Evolutionary conservation across 176 grass and related monocot genomes (phyloP).

Genomic region (Cenchrus americanus): DNA sequence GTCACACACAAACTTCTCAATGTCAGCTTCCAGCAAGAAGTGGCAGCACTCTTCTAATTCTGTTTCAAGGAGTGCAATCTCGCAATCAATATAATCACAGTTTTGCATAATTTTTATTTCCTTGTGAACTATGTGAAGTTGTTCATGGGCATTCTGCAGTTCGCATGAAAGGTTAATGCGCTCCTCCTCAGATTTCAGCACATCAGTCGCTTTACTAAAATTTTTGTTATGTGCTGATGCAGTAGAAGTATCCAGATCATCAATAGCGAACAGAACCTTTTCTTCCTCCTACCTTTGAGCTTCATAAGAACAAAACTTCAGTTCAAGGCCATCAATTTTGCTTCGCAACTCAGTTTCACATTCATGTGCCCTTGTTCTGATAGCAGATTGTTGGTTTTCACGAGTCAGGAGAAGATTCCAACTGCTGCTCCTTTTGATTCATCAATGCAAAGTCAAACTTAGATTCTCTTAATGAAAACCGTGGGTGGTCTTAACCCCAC

Average conservation of each 20-base stretch:
- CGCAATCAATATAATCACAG: conserved; percentile 47
- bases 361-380: conserved; percentile 44
- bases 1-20: conserved; percentile 55
- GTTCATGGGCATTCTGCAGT: conserved; percentile 56
- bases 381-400: conserved; percentile 48
- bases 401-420: conserved; percentile 43
- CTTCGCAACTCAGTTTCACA: conserved; percentile 69
- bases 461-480: too few species aligned
- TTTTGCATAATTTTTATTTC: conserved; percentile 57
- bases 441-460: conserved; percentile 39
- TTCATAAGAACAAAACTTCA: conserved; percentile 66
- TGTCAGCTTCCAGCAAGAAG: conserved; percentile 57
- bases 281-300: conserved; percentile 71
- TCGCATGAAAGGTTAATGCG: conserved; percentile 55
- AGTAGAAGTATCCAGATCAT: conserved; percentile 48
- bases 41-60: conserved; percentile 47
- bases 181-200: conserved; percentile 86
- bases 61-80: conserved; percentile 57
- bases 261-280: conserved; percentile 77
- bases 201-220: conserved; percentile 76
- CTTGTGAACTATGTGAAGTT: conserved; percentile 58
- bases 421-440: conserved; percentile 70
- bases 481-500: too few species aligned
- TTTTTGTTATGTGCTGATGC: conserved; percentile 35
- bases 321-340: conserved; percentile 74